Conservation (phyloP, 1,284 basidiomycete genomes). For the Clitocybe nebularis region DNA sequence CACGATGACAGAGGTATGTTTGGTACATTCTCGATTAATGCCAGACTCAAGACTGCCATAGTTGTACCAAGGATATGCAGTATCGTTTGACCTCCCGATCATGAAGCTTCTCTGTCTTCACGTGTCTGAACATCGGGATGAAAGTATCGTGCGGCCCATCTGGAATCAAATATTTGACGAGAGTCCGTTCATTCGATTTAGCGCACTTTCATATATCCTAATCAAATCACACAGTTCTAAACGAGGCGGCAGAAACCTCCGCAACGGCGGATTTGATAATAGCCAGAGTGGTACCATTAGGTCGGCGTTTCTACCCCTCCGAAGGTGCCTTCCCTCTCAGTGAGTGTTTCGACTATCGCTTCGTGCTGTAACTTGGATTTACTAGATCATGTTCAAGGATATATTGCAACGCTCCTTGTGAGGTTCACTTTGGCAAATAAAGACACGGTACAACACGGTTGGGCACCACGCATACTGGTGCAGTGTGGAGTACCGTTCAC, state of each 20-base stretch:
- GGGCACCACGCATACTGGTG: conserved; percentile 75
- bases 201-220: not conserved
- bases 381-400: conserved; percentile 39
- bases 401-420: conserved; percentile 66
- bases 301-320: conserved; percentile 85
- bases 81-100: conserved; percentile 81
- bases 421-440: conserved; percentile 64
- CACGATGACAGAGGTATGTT: conserved; percentile 66
- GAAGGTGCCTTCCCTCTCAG: conserved; percentile 87
- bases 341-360: conserved; percentile 33
- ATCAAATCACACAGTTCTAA: conserved; percentile 33
- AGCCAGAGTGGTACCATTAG: conserved; percentile 65
- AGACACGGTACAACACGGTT: conserved; percentile 62
- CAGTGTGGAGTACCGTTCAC: conserved; percentile 75
- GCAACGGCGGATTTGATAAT: conserved; percentile 60
- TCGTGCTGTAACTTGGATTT: conserved; percentile 7
- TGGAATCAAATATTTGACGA: conserved; percentile 88
- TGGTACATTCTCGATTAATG: conserved; percentile 8
- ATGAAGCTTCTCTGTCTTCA: conserved; percentile 91
- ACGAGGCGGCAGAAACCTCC: conserved; percentile 43
- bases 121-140: conserved; percentile 89
- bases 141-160: conserved; percentile 75
- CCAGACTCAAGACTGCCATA: conserved; percentile 27
- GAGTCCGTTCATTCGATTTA: conserved; percentile 41
- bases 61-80: conserved; percentile 88